Base-by-base conservation (phyloP, 2,329 filamentous ascomycete species). In the Alternaria brassicicola region DNA sequence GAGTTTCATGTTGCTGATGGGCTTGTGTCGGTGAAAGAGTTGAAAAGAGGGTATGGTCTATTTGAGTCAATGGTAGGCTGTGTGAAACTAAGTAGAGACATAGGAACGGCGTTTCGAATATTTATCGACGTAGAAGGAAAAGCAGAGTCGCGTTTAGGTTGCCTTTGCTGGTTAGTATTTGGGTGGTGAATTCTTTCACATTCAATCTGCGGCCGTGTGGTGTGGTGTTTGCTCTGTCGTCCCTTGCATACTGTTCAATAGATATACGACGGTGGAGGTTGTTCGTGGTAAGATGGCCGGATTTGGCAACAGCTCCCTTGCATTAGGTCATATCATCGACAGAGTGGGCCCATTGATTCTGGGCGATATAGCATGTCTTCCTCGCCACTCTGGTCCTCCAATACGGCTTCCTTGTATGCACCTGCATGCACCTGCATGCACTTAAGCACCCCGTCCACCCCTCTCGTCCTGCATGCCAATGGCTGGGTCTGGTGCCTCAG, bases 391-490 rank as follows among this genome's bases (percentile, higher is more conserved):
- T 35, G 28, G 30, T 25, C 19, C 28, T 8, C 9, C 43, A 33
- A 35, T n/a, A 4, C 15, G 1, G 13, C 15, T 33, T 23, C 43
- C 35, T 47, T 47, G 43, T 47, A 35, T 47, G 43, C 23, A 38
- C 23, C 2, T 38, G 38, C 1, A 35, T 47, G 43, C 23, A 38
- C 23, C 2, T 38, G 38, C 1, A 28, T 10, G 39, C n/a, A 17
- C n/a, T 39, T 45, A 78, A 66, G 61, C 71, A 38, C 80, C 80
- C 53, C 80, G 79, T 38, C 76, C 78, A 55, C 81, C 81, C 53
- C 81, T 73, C 76, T 83, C 81, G 67, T 83, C 81, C 68, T 83
- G 79, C 78, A 83, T 82, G 0, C 81, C 81, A 64, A 83, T 82
- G 6, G 76, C 76, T 47, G 72, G 70, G 47, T 79, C 80, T 1